phyloP scores from a whole-genome alignment of 2,329 filamentous ascomycete genomes.

The Diaporthe humulicola region DNA sequence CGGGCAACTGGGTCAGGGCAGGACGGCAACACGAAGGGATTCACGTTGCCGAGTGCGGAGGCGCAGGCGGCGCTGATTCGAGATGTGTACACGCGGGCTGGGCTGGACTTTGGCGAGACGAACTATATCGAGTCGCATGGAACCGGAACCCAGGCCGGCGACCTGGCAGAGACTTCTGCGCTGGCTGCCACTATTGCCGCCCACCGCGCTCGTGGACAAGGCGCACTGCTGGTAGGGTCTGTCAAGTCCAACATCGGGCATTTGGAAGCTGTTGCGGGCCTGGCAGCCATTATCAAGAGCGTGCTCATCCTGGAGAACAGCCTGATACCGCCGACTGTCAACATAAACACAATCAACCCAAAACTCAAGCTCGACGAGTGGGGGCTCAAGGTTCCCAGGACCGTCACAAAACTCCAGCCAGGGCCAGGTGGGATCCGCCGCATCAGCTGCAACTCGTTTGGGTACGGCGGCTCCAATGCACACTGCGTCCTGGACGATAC shows the following conservation, averaged over 20 bases:
- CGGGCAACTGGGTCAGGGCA: slow-evolving; percentile 48
- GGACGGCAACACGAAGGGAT: slow-evolving; percentile 54
- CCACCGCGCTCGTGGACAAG: not conserved
- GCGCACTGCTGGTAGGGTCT: slow-evolving; percentile 47
- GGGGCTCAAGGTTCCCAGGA: not conserved
- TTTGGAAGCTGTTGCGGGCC: not conserved
- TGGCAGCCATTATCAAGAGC: slow-evolving; percentile 17
- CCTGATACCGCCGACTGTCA: slow-evolving; percentile 44
- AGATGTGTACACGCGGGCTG: slow-evolving; percentile 44
- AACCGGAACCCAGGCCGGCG: slow-evolving; percentile 23
- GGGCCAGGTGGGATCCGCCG: not conserved
- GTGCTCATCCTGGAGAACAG: not conserved
- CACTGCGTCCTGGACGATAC: slow-evolving; percentile 8
- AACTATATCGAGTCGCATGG: slow-evolving; percentile 45
- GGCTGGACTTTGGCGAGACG: slow-evolving; percentile 35
- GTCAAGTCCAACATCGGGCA: slow-evolving; percentile 48
- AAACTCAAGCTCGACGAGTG: slow-evolving; percentile 7
- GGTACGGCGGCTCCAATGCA: slow-evolving; percentile 7
- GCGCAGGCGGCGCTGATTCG: slow-evolving; percentile 49
- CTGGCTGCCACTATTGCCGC: slow-evolving; percentile 25
- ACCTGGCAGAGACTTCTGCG: not conserved
- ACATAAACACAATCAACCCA: slow-evolving; percentile 41
- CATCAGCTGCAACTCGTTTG: slow-evolving; percentile 12
- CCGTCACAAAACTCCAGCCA: not conserved
- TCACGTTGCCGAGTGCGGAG: slow-evolving; percentile 52